Percentiles rank a stretch among this genome's conserved stretches.
Conservation (phyloP, 2,329 filamentous ascomycete species). For the Colletotrichum limetticola region DNA sequence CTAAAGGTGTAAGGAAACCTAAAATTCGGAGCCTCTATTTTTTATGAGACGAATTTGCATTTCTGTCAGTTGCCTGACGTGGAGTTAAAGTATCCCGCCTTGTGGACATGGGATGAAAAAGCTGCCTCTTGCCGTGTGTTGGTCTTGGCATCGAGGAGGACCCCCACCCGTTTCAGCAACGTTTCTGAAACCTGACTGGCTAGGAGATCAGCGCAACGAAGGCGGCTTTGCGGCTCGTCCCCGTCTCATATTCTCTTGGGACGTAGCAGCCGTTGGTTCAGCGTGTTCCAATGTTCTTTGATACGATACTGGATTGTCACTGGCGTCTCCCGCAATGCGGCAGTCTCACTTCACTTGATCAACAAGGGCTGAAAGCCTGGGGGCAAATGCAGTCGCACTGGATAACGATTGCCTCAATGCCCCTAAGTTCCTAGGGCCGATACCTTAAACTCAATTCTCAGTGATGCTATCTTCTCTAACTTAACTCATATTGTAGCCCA, state of each 20-base stretch:
- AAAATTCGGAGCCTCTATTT: not conserved
- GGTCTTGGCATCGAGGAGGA: conserved; percentile 1
- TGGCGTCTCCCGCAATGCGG: not conserved
- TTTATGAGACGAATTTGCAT: not conserved
- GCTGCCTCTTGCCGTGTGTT: not conserved
- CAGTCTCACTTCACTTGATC: not conserved
- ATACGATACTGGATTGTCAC: not conserved
- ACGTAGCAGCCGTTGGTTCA: not conserved
- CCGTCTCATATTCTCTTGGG: conserved; percentile 26
- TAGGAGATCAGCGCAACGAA: conserved; percentile 9
- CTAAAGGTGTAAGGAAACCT: not conserved
- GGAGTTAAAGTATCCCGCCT: not conserved
- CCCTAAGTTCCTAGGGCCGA: not conserved
- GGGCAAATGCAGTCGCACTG: not conserved
- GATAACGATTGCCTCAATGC: not conserved
- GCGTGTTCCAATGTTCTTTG: not conserved
- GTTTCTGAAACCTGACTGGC: conserved; percentile 25
- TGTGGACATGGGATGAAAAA: conserved; percentile 2
- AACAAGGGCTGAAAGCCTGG: not conserved
- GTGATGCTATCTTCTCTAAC: not conserved
- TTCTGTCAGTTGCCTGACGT: not conserved
- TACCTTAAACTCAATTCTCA: not conserved
- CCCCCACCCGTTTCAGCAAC: conserved; percentile 30
- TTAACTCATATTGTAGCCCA: not conserved
- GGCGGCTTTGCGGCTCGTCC: not conserved